phyloP scores from a whole-genome alignment of 208 protist species.

The Plasmodiophora brassicae region DNA sequence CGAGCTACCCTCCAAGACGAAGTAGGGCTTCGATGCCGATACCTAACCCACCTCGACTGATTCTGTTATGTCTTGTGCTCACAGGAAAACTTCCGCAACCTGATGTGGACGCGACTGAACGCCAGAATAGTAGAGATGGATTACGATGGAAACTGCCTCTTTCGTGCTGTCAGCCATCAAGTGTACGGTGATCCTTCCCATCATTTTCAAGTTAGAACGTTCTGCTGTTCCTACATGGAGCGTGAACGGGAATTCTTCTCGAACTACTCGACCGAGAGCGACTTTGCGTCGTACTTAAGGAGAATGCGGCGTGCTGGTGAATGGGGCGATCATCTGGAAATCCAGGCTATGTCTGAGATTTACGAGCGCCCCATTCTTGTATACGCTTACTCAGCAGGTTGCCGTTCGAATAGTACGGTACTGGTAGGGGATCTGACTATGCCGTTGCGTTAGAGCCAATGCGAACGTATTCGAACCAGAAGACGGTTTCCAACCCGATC shows the following conservation, averaged over 20 bases:
- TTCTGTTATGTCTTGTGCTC: neutral
- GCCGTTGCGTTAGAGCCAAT: constrained; percentile 11
- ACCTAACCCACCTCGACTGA: neutral
- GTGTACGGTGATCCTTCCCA: constrained; percentile 41
- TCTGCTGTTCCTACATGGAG: constrained; percentile 38
- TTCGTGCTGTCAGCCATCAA: constrained; percentile 42
- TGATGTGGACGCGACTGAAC: neutral
- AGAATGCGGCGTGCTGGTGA: constrained; percentile 36
- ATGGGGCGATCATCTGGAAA: constrained; percentile 50
- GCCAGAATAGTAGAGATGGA: constrained; percentile 41
- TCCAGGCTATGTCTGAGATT: constrained; percentile 49
- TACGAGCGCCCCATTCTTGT: constrained; percentile 45
- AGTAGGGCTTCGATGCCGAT: neutral
- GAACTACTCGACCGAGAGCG: constrained; percentile 31
- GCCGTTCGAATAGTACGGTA: neutral
- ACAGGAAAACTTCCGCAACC: neutral
- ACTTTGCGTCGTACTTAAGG: constrained; percentile 32
- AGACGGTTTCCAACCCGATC: constrained; percentile 22
- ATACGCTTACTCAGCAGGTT: constrained; percentile 33
- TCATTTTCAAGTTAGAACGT: constrained; percentile 34
- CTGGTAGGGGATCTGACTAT: neutral
- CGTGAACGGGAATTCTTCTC: constrained; percentile 40
- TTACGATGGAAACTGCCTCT: constrained; percentile 52
- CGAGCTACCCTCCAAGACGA: neutral
- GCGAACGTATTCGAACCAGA: constrained; percentile 29